Evolutionary conservation across 306 rosid species (phyloP).

Genomic region (Medicago arabica): DNA sequence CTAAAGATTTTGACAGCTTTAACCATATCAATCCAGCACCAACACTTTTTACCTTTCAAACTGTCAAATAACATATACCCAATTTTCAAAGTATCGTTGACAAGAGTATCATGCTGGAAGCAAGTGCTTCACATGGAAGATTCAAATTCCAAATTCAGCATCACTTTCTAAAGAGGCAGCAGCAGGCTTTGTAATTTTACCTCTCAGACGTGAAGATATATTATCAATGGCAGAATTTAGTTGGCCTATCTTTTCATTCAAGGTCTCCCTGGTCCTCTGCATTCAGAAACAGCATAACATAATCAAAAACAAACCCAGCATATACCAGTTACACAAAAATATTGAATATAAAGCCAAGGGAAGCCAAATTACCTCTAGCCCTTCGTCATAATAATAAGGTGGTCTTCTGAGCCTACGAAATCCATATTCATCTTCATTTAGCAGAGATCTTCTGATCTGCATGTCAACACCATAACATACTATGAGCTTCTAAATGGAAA

Average conservation of each 20-base stretch:
- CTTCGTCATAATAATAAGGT: slow-evolving; percentile 79
- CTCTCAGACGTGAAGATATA: slow-evolving; percentile 92
- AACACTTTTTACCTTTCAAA: slow-evolving; percentile 29
- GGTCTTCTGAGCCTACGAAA: slow-evolving; percentile 86
- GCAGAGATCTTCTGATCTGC: slow-evolving; percentile 86
- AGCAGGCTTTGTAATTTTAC: slow-evolving; percentile 76
- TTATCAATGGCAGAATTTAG: slow-evolving; percentile 95
- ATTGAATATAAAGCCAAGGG: slow-evolving; percentile 19
- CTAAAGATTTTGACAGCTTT: slow-evolving; percentile 15
- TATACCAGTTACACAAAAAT: slow-evolving; percentile 24
- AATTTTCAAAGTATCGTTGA: slow-evolving; percentile 34
- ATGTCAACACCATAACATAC: slow-evolving; percentile 32
- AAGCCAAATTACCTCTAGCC: slow-evolving; percentile 72
- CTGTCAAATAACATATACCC: slow-evolving; percentile 35
- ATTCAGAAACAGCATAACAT: slow-evolving; percentile 38
- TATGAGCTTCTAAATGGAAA: slow-evolving; percentile 23
- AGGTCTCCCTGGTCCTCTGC: slow-evolving; percentile 81
- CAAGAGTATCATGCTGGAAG: slow-evolving; percentile 18
- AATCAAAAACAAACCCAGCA: slow-evolving; percentile 23
- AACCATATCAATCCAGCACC: slow-evolving; percentile 25
- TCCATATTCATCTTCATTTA: slow-evolving; percentile 88
- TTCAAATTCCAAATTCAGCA: slow-evolving; percentile 78
- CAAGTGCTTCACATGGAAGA: slow-evolving; percentile 54
- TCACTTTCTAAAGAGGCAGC: slow-evolving; percentile 61
- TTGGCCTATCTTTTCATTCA: slow-evolving; percentile 86